Base-by-base conservation (phyloP, 768 basidiomycete genomes). In the Saitozyma sp. region DNA sequence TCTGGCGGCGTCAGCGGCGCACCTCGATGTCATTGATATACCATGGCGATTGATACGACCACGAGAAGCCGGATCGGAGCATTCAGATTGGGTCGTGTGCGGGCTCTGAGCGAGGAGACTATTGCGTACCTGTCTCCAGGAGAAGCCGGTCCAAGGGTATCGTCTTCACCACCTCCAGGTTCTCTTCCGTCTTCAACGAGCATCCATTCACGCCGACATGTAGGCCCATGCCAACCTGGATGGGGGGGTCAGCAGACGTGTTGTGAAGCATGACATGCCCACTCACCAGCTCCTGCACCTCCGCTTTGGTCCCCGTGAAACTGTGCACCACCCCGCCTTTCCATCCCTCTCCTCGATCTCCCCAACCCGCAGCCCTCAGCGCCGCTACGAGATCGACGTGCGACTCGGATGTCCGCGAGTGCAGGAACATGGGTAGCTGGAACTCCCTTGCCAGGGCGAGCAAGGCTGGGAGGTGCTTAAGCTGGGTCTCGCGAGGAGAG, bases 281-380 rank as follows among this genome's bases (percentile, higher is more conserved):
- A 77, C 86, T 71, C 61, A 89, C 88, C 51, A 89, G 79, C 71
- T 91, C 89, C 8, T 75, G 69, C 13, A 84, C 85, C 72, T 92
- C 89, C 43, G 82, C 83, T 4, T 71, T 70, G 0, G 83, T 84
- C 5, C 91, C 91, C 0, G 90, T 90, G 78, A 90, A 90, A 64
- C 88, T 89, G 73, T 91, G 91, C 3, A 91, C 89, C 19, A 92
- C 90, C 0, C 90, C 90, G 4, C 89, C 87, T 19, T 81, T 82
- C 89, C 60, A 85, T 80, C 38, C 74, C 78, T 62, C 74, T 77
- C 3, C 56, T 37, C 87, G 84, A 45, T 82, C 78, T 14, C 83
- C 82, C 71, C 88, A 89, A 1, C 88, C 87, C 66, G 87, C 86
- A 59, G 87, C 86, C 20, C 80, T 82, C 20, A 92, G 82, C 17